These are phyloP conservation scores for Zasmidium citrigriseum DNA, from an alignment of 2,329 filamentous ascomycete species.

Conservation along the genomic window DNA sequence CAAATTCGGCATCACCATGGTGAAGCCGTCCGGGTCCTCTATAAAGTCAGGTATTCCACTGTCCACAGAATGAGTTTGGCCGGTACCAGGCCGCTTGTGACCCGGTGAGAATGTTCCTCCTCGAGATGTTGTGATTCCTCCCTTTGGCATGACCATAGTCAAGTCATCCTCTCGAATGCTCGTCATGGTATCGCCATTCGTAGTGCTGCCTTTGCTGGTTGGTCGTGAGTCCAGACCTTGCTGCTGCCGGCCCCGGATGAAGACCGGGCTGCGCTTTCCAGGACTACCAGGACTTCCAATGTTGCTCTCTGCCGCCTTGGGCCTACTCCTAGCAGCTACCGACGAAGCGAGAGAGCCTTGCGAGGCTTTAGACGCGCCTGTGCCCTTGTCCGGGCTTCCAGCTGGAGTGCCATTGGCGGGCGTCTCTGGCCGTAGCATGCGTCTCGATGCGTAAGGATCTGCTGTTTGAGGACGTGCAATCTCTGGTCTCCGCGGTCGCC, in stretches of 20 bases:
- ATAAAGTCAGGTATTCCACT: slow-evolving; percentile 36
- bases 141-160: slow-evolving; percentile 49
- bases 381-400: slow-evolving; percentile 44
- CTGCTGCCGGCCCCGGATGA: slow-evolving; percentile 23
- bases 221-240: slow-evolving; percentile 28
- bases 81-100: slow-evolving; percentile 40
- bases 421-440: slow-evolving; percentile 43
- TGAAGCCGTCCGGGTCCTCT: slow-evolving; percentile 49
- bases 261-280: slow-evolving; percentile 29
- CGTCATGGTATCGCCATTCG: slow-evolving; percentile 22
- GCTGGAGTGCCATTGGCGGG: slow-evolving; percentile 48
- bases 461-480: slow-evolving; percentile 54
- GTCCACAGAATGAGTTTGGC: slow-evolving; percentile 43
- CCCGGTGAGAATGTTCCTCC: slow-evolving; percentile 36
- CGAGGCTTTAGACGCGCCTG: slow-evolving; percentile 31
- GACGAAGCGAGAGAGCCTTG: slow-evolving; percentile 30
- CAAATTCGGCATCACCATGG: slow-evolving; percentile 50
- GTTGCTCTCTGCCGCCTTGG: slow-evolving; percentile 9
- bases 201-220: slow-evolving; percentile 34
- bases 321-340: slow-evolving; percentile 29
- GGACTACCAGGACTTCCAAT: slow-evolving; percentile 34
- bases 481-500: slow-evolving; percentile 52
- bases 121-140: slow-evolving; percentile 28
- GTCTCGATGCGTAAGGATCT: slow-evolving; percentile 52
- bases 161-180: slow-evolving; percentile 46